Percentiles rank a stretch among this genome's conserved stretches.
phyloP scores from a whole-genome alignment of 495 filamentous ascomycete species.

The Aspergillus funiculosus region DNA sequence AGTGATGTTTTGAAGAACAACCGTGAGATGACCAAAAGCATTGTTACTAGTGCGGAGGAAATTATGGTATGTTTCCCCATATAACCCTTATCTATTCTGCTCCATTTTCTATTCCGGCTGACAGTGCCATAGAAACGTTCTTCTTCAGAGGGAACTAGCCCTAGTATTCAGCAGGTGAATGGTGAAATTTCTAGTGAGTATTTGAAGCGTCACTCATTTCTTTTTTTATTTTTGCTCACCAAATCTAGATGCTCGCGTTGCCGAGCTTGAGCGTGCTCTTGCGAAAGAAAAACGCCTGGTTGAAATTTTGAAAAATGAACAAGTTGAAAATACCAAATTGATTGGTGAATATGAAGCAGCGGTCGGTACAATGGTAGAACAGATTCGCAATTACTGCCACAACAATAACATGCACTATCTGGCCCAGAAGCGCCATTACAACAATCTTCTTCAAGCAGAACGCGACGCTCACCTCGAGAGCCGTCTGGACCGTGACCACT shows the following conservation, averaged over 20 bases:
- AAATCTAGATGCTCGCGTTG: slow-evolving; percentile 41
- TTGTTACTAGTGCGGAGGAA: slow-evolving; percentile 63
- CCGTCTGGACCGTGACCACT: slow-evolving; percentile 58
- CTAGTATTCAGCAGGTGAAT: slow-evolving; percentile 44
- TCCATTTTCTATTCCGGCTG: slow-evolving; percentile 6
- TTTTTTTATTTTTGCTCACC: neutral
- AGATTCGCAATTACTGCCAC: slow-evolving; percentile 57
- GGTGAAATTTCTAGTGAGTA: slow-evolving; percentile 42
- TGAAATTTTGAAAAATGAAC: slow-evolving; percentile 44
- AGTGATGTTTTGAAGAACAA: slow-evolving; percentile 72
- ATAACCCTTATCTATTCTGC: neutral
- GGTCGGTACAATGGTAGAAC: slow-evolving; percentile 53
- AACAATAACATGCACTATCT: slow-evolving; percentile 55
- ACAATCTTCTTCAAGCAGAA: slow-evolving; percentile 51
- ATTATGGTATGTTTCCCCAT: slow-evolving; percentile 43
- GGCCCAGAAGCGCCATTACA: slow-evolving; percentile 55
- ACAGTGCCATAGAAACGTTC: slow-evolving; percentile 36
- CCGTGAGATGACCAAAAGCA: slow-evolving; percentile 65
- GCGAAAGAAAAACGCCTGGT: slow-evolving; percentile 43
- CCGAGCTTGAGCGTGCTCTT: slow-evolving; percentile 49
- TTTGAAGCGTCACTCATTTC: neutral
- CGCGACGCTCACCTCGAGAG: slow-evolving; percentile 52
- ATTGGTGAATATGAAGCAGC: slow-evolving; percentile 53
- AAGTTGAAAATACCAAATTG: slow-evolving; percentile 47
- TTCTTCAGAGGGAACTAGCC: slow-evolving; percentile 37